A percentile compares a stretch with the other conserved stretches of the same genome.
Conservation (phyloP, 2,329 filamentous ascomycete genomes). For the Colletotrichum lupini region DNA sequence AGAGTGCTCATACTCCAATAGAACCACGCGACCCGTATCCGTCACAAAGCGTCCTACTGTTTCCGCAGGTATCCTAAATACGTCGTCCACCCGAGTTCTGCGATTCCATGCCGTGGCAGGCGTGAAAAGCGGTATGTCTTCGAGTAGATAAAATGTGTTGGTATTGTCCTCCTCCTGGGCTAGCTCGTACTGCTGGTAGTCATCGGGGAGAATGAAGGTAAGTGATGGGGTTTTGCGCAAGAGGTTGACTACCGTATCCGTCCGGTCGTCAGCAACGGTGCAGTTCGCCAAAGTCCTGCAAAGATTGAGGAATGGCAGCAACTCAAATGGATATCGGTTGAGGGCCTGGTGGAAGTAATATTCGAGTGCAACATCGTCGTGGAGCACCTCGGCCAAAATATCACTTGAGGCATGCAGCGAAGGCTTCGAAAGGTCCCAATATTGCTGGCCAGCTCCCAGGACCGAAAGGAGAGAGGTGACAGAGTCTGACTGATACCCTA, state of each 20-base stretch:
- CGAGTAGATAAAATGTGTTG: constrained; percentile 78
- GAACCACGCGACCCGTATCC: constrained; percentile 79
- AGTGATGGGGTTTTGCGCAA: constrained; percentile 78
- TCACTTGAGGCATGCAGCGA: constrained; percentile 24
- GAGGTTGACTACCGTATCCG: constrained; percentile 69
- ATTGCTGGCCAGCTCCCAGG: constrained; percentile 64
- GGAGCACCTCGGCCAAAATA: constrained; percentile 23
- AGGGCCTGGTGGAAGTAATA: constrained; percentile 75
- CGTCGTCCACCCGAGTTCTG: constrained; percentile 56
- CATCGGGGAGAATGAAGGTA: constrained; percentile 78
- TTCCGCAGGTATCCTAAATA: constrained; percentile 72
- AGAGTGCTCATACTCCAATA: constrained; percentile 83
- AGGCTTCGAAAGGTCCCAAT: constrained; percentile 63
- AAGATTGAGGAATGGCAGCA: constrained; percentile 79
- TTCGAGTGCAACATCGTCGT: constrained; percentile 57
- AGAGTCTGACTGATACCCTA: constrained; percentile 80
- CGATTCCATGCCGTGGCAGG: constrained; percentile 57
- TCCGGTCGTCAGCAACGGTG: constrained; percentile 45
- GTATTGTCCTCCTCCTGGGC: constrained; percentile 87
- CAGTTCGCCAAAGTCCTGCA: constrained; percentile 70
- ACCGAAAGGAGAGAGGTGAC: constrained; percentile 74
- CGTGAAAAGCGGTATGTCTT: constrained; percentile 72
- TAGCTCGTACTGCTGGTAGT: constrained; percentile 80
- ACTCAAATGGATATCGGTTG: constrained; percentile 87
- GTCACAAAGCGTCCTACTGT: constrained; percentile 79